Conservation (phyloP, 73 alveolate species). For the Tetrahymena malaccensis region DNA sequence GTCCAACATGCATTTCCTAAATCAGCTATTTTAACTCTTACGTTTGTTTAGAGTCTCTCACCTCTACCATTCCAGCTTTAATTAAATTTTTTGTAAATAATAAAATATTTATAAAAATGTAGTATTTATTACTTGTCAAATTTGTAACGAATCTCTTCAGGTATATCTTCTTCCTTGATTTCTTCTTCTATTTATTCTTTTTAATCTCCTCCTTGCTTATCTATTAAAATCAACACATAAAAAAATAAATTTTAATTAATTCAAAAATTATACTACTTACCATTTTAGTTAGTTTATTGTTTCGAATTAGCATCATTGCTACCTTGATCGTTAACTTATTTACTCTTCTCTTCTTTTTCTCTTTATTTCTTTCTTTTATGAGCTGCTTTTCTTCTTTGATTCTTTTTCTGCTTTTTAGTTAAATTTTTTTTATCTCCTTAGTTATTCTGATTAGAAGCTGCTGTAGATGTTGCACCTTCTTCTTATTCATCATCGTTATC, state of each 20-base stretch:
- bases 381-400: neutral
- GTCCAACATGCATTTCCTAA: slow-evolving; percentile 95
- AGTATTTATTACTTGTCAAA: neutral
- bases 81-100: neutral
- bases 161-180: neutral
- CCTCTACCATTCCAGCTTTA: neutral
- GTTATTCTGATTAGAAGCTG: neutral
- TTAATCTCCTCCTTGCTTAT: neutral
- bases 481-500: neutral
- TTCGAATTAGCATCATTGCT: neutral
- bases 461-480: neutral
- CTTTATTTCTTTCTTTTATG: neutral
- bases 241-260: too few relatives aligned
- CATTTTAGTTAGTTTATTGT: neutral
- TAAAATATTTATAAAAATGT: neutral
- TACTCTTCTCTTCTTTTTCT: neutral
- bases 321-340: neutral
- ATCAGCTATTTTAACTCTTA: slow-evolving; percentile 80
- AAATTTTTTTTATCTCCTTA: neutral
- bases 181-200: neutral
- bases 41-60: neutral
- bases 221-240: neutral
- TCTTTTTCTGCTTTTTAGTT: neutral
- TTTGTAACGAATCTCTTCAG: neutral
- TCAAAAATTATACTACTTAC: neutral